Conservation (phyloP, 2,329 filamentous ascomycete genomes). For the Fusarium decemcellulare region DNA sequence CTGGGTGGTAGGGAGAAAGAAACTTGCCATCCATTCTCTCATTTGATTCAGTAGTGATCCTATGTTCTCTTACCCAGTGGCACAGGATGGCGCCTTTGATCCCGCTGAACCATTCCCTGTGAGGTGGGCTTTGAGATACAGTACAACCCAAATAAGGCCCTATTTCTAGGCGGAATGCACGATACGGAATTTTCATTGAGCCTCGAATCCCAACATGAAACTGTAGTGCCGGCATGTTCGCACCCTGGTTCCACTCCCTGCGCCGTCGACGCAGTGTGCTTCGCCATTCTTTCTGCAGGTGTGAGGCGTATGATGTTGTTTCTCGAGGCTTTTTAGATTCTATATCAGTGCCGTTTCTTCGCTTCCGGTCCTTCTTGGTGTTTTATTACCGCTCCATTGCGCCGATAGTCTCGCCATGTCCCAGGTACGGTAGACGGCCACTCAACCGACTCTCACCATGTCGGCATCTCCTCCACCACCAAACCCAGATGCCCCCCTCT, state of each 20-base stretch:
- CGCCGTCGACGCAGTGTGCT: neutral
- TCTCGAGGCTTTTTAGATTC: neutral
- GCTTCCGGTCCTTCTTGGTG: neutral
- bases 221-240: too few relatives aligned
- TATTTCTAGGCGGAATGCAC: too few relatives aligned
- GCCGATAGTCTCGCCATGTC: neutral
- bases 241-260: neutral
- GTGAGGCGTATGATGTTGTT: neutral
- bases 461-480: slow-evolving; percentile 2
- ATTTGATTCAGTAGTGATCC: too few relatives aligned
- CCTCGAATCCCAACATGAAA: too few relatives aligned
- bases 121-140: too few relatives aligned
- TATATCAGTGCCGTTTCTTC: neutral
- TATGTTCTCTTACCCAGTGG: too few relatives aligned
- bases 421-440: neutral
- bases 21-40: too few relatives aligned
- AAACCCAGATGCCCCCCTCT: slow-evolving; percentile 19
- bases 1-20: too few relatives aligned
- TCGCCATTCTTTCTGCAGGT: neutral
- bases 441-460: slow-evolving; percentile 8
- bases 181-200: too few relatives aligned
- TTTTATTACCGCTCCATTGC: neutral
- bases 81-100: too few relatives aligned
- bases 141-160: too few relatives aligned
- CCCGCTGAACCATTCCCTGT: too few relatives aligned